phyloP scores from a whole-genome alignment of 2,329 filamentous ascomycete genomes.

The Cordyceps farinosa region DNA sequence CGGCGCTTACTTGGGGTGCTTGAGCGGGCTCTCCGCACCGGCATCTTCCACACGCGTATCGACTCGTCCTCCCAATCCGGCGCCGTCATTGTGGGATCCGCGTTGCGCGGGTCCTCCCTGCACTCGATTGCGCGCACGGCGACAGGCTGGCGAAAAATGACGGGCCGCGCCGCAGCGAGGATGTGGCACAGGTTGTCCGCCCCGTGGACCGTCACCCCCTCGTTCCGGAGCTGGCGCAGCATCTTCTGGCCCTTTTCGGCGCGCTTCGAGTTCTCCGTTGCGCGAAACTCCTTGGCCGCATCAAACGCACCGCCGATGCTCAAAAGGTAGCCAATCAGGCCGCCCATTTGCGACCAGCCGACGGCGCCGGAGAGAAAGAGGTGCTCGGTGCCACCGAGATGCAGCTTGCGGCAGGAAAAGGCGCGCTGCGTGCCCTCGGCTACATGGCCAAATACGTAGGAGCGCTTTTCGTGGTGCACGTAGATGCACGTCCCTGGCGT shows the following conservation, averaged over 20 bases:
- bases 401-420: slow-evolving; percentile 63
- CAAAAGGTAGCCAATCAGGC: slow-evolving; percentile 79
- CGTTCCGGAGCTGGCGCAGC: slow-evolving; percentile 24
- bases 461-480: slow-evolving; percentile 74
- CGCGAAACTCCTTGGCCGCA: slow-evolving; percentile 40
- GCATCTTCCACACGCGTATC: slow-evolving; percentile 81
- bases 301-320: slow-evolving; percentile 70
- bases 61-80: slow-evolving; percentile 74
- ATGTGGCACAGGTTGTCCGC: slow-evolving; percentile 75
- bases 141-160: slow-evolving; percentile 81
- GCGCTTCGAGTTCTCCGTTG: slow-evolving; percentile 39
- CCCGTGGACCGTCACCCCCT: slow-evolving; percentile 66
- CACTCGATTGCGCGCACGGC: slow-evolving; percentile 71
- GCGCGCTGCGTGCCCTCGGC: slow-evolving; percentile 82
- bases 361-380: slow-evolving; percentile 79
- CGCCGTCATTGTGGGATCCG: slow-evolving; percentile 24
- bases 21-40: slow-evolving; percentile 36
- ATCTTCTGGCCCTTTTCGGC: slow-evolving; percentile 36
- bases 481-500: slow-evolving; percentile 75
- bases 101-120: slow-evolving; percentile 38
- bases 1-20: slow-evolving; percentile 36
- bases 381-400: slow-evolving; percentile 64
- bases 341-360: slow-evolving; percentile 73
- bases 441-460: slow-evolving; percentile 81
- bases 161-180: slow-evolving; percentile 76